Evolutionary conservation across 805 yeast genomes (phyloP), one percentile per base, ranked within the genome.

Genomic region (Sungouiella thailandica): DNA sequence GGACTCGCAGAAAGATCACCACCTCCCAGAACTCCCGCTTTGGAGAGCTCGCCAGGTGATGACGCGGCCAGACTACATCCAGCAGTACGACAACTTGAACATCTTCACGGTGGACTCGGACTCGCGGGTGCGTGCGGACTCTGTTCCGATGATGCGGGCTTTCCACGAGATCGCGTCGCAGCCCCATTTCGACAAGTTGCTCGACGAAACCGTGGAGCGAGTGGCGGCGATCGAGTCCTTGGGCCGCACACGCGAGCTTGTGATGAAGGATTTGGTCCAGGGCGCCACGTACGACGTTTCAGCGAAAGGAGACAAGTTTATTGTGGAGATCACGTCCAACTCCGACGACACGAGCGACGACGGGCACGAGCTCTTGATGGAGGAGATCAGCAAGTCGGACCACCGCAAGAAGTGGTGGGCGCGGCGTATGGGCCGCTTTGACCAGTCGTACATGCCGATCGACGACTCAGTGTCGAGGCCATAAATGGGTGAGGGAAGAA

Each of bases 71-170:
- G 95, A 85, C 55, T 85, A 74, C 50, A 85, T 85, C 37, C 85
- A 83, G 47, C 61, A 54, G 17, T 83, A 80, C 52, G 95, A 85
- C 52, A 77, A 19, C 43, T 59, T 84, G 44, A 85, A 85, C 53
- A 74, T 85, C 17, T 85, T 85, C 57, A 82, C 94, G 2, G 76
- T 85, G 34, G 93, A 85, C 57, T 75, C 85, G 1, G 71, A 74
- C 37, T 77, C 86, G 0, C 64, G 73, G 33, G 95, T 85, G 3
- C 63, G 83, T 23, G 90, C 95, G 0, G 95, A 85, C 53, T 78
- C 86, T 7, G 82, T 83, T 2, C 89, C 90, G 1, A 84, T 85
- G 94, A 83, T 85, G 94, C 71, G 89, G 45, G 94, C 90, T 4
- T 85, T 85, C 53, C 76, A 83, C 39, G 94, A 85, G 51, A 81